Base-by-base conservation (phyloP, 2,329 filamentous ascomycete genomes). In the Penicillium sp. region DNA sequence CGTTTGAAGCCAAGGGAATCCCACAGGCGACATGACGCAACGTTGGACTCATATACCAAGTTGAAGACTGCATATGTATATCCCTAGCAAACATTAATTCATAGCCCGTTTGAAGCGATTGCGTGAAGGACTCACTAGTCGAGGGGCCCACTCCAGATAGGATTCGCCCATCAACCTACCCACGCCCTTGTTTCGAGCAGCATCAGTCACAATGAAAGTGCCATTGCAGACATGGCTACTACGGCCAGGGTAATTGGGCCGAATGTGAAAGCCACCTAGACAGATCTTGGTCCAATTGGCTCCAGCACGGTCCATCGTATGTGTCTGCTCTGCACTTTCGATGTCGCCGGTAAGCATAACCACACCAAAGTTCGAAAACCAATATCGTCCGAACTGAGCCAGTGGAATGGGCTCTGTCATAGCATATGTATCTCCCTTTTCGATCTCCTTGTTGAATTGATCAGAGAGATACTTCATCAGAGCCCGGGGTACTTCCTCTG, bases 21-120 rank as follows among this genome's bases (percentile, higher is more conserved):
- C 92, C 92, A 96, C 69, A 96, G 92, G 61, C 89, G 87, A 73
- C 91, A 92, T 33, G 90, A 93, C 1, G 90, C 92, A 25, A 94
- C 88, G 74, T 96, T 96, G 63, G 90, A 95, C 80, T 96, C 92
- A 78, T 96, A 96, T 7, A 96, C 92, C 49, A 96, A 84, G 74
- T 96, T 96, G 82, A 96, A 96, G 61, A 96, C 90, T 40, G 90
- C 92, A 78, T 96, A 96, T 1, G 88, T 89, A 77, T 96, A 96
- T 47, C 91, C 91, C 82, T 85, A 23, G 38, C 2, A 45, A 45
- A 36, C 16, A 60, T 75, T 55, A 74, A 62, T n/a, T 11, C 70
- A 27, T 74, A 73, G n/a, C 39, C 7, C 21, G 4, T 23, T 10
- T 72, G 76, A 57, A 80, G 75, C 4, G 41, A 27, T 15, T 16